phyloP scores from a whole-genome alignment of 352 stramenopile species.

The Phytophthora rubi region DNA sequence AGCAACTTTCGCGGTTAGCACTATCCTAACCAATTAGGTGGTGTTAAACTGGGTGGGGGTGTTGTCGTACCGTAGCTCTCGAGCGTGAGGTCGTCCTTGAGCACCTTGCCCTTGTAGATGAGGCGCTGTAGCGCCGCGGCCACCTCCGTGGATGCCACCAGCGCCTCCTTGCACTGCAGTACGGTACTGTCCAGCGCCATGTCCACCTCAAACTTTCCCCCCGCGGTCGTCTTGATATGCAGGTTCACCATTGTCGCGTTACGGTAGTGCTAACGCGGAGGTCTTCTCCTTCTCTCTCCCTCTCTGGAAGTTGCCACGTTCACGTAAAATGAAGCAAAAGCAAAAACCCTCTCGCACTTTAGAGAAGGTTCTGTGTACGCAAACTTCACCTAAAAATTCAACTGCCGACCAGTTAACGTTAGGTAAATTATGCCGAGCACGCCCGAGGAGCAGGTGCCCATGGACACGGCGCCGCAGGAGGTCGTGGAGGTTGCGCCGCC shows the following conservation, averaged over 20 bases:
- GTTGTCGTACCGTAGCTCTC: conserved; percentile 73
- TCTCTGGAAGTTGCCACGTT: conserved; percentile 11
- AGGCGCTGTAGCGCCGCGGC: conserved; percentile 81
- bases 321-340: not conserved
- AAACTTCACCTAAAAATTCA: not conserved
- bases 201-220: conserved; percentile 83
- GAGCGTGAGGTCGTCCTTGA: conserved; percentile 90
- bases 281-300: conserved; percentile 14
- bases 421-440: not conserved
- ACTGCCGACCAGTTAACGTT: conserved; percentile 1
- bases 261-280: not conserved
- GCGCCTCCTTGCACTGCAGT: conserved; percentile 77
- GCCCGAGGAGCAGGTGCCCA: not conserved
- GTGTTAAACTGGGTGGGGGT: not conserved
- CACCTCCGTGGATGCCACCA: conserved; percentile 74
- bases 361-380: not conserved
- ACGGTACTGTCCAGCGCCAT: conserved; percentile 76
- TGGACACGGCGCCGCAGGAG: not conserved
- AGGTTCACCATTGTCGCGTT: conserved; percentile 64
- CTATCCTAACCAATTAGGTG: not conserved
- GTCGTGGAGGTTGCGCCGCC: too few species aligned
- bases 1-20: not conserved
- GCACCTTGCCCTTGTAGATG: conserved; percentile 92
- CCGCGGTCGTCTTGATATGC: conserved; percentile 84
- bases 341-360: conserved; percentile 6